Percentiles rank a stretch among this genome's conserved stretches.
These are phyloP conservation scores for Cladosporium phlei DNA, from an alignment of 2,329 filamentous ascomycete species.

Conservation along the genomic window DNA sequence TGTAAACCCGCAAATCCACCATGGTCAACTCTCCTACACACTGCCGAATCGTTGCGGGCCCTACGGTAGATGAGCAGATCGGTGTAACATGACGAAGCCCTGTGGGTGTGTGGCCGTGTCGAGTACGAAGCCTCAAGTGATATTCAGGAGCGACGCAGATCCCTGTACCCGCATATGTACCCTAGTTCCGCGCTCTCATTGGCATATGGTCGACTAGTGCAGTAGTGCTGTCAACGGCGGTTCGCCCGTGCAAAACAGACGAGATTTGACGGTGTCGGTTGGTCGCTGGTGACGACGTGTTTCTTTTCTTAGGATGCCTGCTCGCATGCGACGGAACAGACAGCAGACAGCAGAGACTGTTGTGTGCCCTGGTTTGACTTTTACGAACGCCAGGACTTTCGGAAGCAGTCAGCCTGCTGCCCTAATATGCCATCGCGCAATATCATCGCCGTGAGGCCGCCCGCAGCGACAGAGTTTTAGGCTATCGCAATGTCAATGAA, in stretches of 20 bases:
- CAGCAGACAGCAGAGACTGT: background rate
- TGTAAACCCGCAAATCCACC: no score
- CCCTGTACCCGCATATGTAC: slow-evolving; percentile 7
- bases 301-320: background rate
- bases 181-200: background rate
- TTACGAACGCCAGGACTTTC: no score
- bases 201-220: slow-evolving; percentile 1
- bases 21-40: no score
- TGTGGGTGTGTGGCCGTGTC: background rate
- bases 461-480: background rate
- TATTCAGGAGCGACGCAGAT: slow-evolving; percentile 11
- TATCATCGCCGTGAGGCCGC: background rate
- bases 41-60: no score
- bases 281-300: slow-evolving; percentile 8
- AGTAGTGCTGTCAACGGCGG: slow-evolving; percentile 3
- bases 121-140: slow-evolving; percentile 5
- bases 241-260: background rate
- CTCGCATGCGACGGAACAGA: no score
- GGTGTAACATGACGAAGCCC: slow-evolving; percentile 5
- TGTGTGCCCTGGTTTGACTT: no score
- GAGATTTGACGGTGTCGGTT: slow-evolving; percentile 9
- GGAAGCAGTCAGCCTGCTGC: no score
- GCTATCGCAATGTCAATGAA: background rate
- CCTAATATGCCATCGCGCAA: background rate
- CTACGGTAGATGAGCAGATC: no score